Base-by-base conservation (phyloP, 2,329 filamentous ascomycete genomes). In the Pyrenophora tritici-repentis region DNA sequence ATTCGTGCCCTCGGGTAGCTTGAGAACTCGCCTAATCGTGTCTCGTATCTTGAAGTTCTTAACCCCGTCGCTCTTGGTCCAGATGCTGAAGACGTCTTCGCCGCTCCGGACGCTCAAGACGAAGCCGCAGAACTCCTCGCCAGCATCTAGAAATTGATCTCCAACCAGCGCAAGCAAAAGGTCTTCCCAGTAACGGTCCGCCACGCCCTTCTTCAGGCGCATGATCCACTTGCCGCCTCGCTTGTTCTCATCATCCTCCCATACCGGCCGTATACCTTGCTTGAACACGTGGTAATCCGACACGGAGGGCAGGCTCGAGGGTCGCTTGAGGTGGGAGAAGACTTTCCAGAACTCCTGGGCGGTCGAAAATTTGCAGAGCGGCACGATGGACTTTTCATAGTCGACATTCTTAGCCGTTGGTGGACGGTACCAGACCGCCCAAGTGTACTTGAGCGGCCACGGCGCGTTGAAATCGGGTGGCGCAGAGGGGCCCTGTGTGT, bases 251-350 rank as follows among this genome's bases (percentile, higher is more conserved):
- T 96, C 91, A 65, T 99, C 94, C 75, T 99, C 94, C 94, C 94
- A 99, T 64, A 99, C 94, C 17, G 94, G 94, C 54, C 94, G 86
- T 55, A 99, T 92, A 47, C 92, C 93, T 70, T 94, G 91, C 76
- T 94, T 96, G 81, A 99, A 99, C 53, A 99, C 87, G 73, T 99
- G 94, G 72, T 97, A 99, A 76, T 99, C 94, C 18, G 92, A 97
- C 24, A 97, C 93, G 4, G 93, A 87, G 6, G 93, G 93, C 50
- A 99, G 81, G 29, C 83, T 79, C 31, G 92, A 97, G 2, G 95
- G 94, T 22, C 89, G 86, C 78, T 95, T 96, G 40, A 99, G 82
- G 74, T 97, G 91, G 47, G 84, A 81, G 72, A 96, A 97, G 32
- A 96, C 86, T 40, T 85, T 82, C 85, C 91, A 97, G 72, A 99